phyloP scores from a whole-genome alignment of 441 rosid genomes.

The Erysimum pusillum region DNA sequence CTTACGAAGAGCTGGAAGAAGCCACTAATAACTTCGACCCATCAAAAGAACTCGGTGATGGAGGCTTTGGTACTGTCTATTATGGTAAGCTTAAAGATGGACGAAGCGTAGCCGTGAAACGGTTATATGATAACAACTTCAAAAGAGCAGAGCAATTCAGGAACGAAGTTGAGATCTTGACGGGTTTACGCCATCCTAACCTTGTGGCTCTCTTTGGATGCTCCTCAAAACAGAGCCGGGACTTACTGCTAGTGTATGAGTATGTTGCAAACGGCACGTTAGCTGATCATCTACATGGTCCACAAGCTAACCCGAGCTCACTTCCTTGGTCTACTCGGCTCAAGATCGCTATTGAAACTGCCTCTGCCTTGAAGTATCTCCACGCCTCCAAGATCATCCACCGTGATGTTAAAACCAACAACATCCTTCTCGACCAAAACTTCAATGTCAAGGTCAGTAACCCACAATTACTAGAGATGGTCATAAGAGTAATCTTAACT shows the following conservation, averaged over 20 bases:
- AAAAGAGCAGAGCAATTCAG: slow-evolving; percentile 80
- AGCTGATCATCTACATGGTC: slow-evolving; percentile 86
- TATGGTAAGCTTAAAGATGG: slow-evolving; percentile 88
- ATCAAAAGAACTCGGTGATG: slow-evolving; percentile 78
- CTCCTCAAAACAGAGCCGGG: slow-evolving; percentile 85
- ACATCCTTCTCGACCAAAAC: slow-evolving; percentile 73
- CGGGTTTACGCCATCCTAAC: slow-evolving; percentile 73
- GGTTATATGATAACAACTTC: slow-evolving; percentile 76
- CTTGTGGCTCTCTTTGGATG: slow-evolving; percentile 88
- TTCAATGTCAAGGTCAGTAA: slow-evolving; percentile 58
- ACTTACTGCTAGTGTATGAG: slow-evolving; percentile 83
- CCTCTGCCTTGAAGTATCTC: slow-evolving; percentile 76
- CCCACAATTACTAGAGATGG: slow-evolving; percentile 6
- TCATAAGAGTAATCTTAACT: no score
- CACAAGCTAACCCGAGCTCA: slow-evolving; percentile 60
- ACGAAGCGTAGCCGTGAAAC: slow-evolving; percentile 87
- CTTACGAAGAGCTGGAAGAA: slow-evolving; percentile 72
- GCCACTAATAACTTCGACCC: slow-evolving; percentile 78
- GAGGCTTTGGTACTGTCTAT: slow-evolving; percentile 91
- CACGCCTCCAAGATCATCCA: slow-evolving; percentile 80
- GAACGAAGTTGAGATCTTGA: slow-evolving; percentile 83
- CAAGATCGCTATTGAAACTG: slow-evolving; percentile 84
- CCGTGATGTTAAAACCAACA: slow-evolving; percentile 86
- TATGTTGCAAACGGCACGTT: slow-evolving; percentile 87
- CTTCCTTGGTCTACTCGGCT: slow-evolving; percentile 75